Evolutionary conservation across 2,329 filamentous ascomycete genomes (phyloP), one percentile per base, ranked within the genome.

Genomic region (Mycocentrospora acerina): DNA sequence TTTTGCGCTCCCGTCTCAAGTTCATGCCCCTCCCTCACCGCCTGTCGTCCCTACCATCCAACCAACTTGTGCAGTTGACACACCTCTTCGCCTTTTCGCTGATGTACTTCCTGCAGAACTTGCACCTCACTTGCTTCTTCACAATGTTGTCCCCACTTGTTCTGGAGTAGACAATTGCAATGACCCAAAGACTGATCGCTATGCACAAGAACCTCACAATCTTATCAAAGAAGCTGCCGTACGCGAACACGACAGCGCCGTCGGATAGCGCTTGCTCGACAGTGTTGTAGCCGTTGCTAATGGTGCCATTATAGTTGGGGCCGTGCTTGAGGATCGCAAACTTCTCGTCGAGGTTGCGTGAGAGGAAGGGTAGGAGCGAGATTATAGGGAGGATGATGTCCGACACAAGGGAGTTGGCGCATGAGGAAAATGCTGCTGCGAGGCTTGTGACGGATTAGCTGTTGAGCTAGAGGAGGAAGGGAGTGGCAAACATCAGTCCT

Each of bases 291-390:
- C 81, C 81, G 13, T 67, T 62, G 4, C 73, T 67, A 1, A 69
- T 55, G 22, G 58, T 55, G 19, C 26, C 18, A 37, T 65, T 63
- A 44, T 62, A 62, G 41, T 78, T 72, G 3, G 79, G 76, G 0
- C 85, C 85, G 0, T 70, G 58, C 25, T 71, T 75, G 18, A 88
- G 65, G 6, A 87, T 78, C 0, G 83, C 79, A 60, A 89, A 89
- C 62, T 87, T 87, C 67, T 87, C 80, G 56, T 86, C 82, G 56
- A 89, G 76, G 59, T 88, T 88, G 48, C 79, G 79, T 53, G 84
- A 78, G 39, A 88, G 68, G 32, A 85, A 85, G 4, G 86, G 76
- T 15, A 89, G 68, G 28, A 88, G 69, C 2, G 84, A 85, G 18
- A 89, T 70, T 0, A 85, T 74, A 4, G 85, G 86, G 45, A 88